Percentiles rank a stretch among this genome's conserved stretches.
Evolutionary conservation across 352 stramenopile species (phyloP).

Genomic region (Globisporangium cylindrosporum): DNA sequence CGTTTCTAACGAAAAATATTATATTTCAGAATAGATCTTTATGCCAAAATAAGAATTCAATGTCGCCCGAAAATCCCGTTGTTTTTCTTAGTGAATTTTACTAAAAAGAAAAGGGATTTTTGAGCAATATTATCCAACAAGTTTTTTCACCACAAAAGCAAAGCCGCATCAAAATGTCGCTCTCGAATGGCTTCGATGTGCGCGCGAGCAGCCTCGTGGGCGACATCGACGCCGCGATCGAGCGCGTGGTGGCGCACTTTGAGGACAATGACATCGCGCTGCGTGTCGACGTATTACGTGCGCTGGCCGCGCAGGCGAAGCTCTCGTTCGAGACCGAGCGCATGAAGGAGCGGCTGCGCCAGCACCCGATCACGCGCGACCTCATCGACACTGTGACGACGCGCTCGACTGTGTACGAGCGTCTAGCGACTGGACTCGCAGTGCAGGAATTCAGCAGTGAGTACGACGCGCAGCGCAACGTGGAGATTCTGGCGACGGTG

Average conservation of each 20-base stretch:
- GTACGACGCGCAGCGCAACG: constrained; percentile 61
- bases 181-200: constrained; percentile 37
- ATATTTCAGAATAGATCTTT: background rate
- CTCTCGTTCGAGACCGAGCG: constrained; percentile 70
- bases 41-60: no score
- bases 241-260: constrained; percentile 71
- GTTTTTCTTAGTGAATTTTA: no score
- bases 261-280: constrained; percentile 65
- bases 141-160: no score
- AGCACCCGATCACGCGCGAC: constrained; percentile 64
- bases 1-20: no score
- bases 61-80: no score
- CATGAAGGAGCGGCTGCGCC: constrained; percentile 48
- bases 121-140: no score
- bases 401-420: constrained; percentile 44
- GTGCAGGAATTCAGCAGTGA: constrained; percentile 62
- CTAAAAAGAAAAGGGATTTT: no score
- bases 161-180: constrained; percentile 3
- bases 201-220: constrained; percentile 58
- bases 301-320: constrained; percentile 50
- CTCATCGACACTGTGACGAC: constrained; percentile 51
- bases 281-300: constrained; percentile 64
- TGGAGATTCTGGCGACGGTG: constrained; percentile 54
- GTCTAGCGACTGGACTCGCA: constrained; percentile 32
- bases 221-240: constrained; percentile 62